Evolutionary conservation across 331 rosid genomes (phyloP).

Genomic region (Arachis monticola): DNA sequence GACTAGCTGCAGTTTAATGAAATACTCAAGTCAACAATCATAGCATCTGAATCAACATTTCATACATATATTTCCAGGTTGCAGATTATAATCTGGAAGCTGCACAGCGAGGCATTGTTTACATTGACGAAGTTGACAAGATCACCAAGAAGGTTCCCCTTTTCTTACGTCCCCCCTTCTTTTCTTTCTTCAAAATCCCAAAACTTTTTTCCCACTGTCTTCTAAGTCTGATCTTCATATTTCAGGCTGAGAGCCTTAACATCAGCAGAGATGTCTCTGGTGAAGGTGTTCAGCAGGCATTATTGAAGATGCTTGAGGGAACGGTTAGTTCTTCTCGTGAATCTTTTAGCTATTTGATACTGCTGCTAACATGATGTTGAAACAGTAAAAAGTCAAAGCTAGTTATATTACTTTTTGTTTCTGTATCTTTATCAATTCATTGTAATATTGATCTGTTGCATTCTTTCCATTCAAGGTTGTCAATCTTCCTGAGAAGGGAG

Average conservation of each 20-base stretch:
- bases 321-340: slow-evolving; percentile 69
- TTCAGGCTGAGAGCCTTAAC: slow-evolving; percentile 94
- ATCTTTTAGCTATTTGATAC: no score
- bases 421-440: slow-evolving; percentile 15
- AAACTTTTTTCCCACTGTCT: slow-evolving; percentile 13
- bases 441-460: slow-evolving; percentile 32
- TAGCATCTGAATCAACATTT: slow-evolving; percentile 15
- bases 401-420: not conserved
- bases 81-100: slow-evolving; percentile 96
- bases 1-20: slow-evolving; percentile 21
- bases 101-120: slow-evolving; percentile 97
- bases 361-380: not conserved
- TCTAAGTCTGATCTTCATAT: slow-evolving; percentile 36
- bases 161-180: slow-evolving; percentile 1
- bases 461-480: slow-evolving; percentile 70
- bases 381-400: not conserved
- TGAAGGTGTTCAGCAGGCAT: slow-evolving; percentile 98
- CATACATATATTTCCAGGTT: slow-evolving; percentile 54
- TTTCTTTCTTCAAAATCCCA: not conserved
- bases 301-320: slow-evolving; percentile 98
- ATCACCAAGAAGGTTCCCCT: slow-evolving; percentile 87
- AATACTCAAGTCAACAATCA: slow-evolving; percentile 20
- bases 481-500: slow-evolving; percentile 99
- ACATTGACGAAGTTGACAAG: slow-evolving; percentile 98
- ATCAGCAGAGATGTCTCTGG: slow-evolving; percentile 99